Base-by-base conservation (phyloP, 169 alveolate genomes). In the Cryptosporidium canis region DNA sequence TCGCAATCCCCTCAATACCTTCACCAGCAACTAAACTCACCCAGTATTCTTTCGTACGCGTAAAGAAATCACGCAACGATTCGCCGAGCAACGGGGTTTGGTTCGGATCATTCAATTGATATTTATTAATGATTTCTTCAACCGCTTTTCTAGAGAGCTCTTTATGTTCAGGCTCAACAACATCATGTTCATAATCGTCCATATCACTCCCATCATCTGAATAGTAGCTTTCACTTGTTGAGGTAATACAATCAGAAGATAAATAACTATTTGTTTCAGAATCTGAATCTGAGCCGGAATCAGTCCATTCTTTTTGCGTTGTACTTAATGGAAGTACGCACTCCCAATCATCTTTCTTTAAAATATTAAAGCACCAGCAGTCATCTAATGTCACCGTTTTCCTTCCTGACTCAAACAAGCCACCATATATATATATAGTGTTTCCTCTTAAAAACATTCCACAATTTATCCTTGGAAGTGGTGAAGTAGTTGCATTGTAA, bases 1-100 rank as follows among this genome's bases (percentile, higher is more conserved):
- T 83, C 31, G 56, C 48, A n/a, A 18, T 83, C 43, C 44, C 44
- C 7, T 29, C 68, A 58, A 64, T 58, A 0, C 63, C 83, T 68
- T 85, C 55, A 83, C 90, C 1, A 83, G 66, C 68, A 39, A 83
- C 83, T 61, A 92, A 68, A 24, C 83, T 82, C 45, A 92, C 61
- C 96, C 96, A 94, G 63, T 91, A 64, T 12, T 65, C 65, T 65
- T 85, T 92, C 67, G 96, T 94, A 61, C 96, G 90, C 56, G 68
- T 90, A 51, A 94, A 94, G 55, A 94, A 94, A 43, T 83, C 85
- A 51, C 94, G 85, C 61, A 94, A 56, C 43, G 90, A 85, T 67
- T 94, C 96, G 51, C 87, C 85, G 29, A 70, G 31, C 11, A 65
- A 71, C 16, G 94, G 94, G 11, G 93, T 90, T 21, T 63, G 83